Evolutionary conservation across 148 eudicot genomes (phyloP).

Genomic region (Spergularia bocconei): DNA sequence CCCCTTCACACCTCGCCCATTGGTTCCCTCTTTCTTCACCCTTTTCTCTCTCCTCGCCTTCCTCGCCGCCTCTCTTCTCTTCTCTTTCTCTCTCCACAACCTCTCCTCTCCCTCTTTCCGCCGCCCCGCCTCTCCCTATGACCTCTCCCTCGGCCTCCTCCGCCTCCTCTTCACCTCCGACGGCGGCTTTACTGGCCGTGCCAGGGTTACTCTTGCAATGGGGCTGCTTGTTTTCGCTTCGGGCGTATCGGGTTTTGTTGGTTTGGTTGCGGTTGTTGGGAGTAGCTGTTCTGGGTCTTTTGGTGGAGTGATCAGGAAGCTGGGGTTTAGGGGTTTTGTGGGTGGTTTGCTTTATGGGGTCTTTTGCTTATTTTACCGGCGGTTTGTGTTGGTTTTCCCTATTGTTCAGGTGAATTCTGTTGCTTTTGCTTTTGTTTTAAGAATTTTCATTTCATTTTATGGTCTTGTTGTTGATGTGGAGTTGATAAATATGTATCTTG

Average conservation of each 20-base stretch:
- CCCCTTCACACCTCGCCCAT: constrained; percentile 25
- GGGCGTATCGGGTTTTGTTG: constrained; percentile 41
- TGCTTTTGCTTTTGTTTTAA: neutral
- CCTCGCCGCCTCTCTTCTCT: constrained; percentile 37
- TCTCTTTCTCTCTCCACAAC: constrained; percentile 32
- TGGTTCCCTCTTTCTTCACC: constrained; percentile 31
- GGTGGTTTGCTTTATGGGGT: constrained; percentile 66
- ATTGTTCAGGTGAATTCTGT: constrained; percentile 66
- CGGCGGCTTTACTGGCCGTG: constrained; percentile 37
- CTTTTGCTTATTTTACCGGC: constrained; percentile 42
- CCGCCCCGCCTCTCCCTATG: constrained; percentile 37
- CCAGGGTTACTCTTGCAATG: constrained; percentile 38
- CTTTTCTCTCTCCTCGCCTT: constrained; percentile 36
- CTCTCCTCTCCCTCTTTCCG: constrained; percentile 43
- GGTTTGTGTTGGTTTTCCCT: constrained; percentile 72
- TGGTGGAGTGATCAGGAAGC: constrained; percentile 13
- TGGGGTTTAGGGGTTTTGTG: constrained; percentile 52
- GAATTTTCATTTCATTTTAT: no score
- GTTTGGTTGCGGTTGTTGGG: constrained; percentile 33
- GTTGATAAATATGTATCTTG: no score
- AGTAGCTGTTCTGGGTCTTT: constrained; percentile 22
- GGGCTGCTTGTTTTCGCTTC: constrained; percentile 37
- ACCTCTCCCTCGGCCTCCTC: constrained; percentile 33
- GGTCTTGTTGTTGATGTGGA: no score
- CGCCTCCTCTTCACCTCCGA: constrained; percentile 40